Evolutionary conservation across 371 early-diverging fungal genomes (phyloP), one percentile per base, ranked within the genome.

Genomic region (Lichtheimia ornata): DNA sequence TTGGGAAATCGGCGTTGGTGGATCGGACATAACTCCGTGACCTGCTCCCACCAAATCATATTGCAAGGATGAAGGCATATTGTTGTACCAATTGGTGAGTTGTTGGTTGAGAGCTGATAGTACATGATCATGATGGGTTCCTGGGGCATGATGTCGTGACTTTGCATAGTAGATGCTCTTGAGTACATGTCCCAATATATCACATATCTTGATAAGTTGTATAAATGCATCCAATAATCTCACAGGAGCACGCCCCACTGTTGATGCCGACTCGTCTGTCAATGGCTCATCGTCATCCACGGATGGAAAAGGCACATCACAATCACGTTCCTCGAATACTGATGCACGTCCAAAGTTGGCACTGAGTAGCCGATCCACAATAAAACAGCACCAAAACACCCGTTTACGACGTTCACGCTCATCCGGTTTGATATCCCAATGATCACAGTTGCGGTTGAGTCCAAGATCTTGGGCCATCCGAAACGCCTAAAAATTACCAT

Each of bases 401-500:
- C 81, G 55, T 59, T 79, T 81, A 22, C 81, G 61, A 44, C 72
- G 50, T 58, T 80, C 77, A 15, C 71, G 56, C 56, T 80, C 77
- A 17, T 64, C 70, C 5, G 63, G 65, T 1, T 75, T 55, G 5
- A 80, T 77, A 49, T 77, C 70, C 77, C 75, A 74, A 49, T 66
- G 71, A 60, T 79, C 74, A 49, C 79, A 81, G 25, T 76, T 75
- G n/a, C 81, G 59, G 66, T 81, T 63, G 9, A 83, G 43, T 12
- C 81, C 81, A 49, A 83, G 66, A 67, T 71, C 73, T 52, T 77
- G 81, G 3, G 83, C 81, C 81, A 83, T 83, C 27, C 77, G 69
- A 54, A 79, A 76, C 13, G 80, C 80, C 79, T 78, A 57, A 2
- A 6, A 12, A 51, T 13, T 54, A 15, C 28, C 18, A 24, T 45